phyloP scores from a whole-genome alignment of 805 yeast genomes.

The Starmerella bombi region DNA sequence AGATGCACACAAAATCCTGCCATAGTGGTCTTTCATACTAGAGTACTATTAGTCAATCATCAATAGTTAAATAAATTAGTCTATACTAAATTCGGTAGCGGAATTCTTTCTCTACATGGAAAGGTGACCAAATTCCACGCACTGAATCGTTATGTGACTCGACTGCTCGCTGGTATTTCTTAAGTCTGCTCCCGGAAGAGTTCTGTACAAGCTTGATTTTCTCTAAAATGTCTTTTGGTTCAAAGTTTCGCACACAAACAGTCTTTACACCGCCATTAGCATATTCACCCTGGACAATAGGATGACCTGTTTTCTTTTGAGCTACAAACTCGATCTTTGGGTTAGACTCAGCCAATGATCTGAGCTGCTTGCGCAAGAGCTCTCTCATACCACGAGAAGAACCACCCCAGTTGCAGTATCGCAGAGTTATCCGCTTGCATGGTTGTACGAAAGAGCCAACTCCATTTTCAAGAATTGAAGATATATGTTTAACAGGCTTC shows the following conservation, averaged over 20 bases:
- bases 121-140: constrained; percentile 96
- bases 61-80: constrained; percentile 3
- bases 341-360: constrained; percentile 43
- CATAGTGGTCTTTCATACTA: no score
- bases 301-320: constrained; percentile 66
- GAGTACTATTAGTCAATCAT: background rate
- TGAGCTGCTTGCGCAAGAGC: constrained; percentile 42
- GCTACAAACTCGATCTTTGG: constrained; percentile 64
- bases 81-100: constrained; percentile 34
- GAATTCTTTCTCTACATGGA: constrained; percentile 50
- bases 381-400: constrained; percentile 72
- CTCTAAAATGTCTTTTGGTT: constrained; percentile 44
- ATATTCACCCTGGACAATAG: constrained; percentile 52
- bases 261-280: constrained; percentile 36
- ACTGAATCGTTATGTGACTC: constrained; percentile 68
- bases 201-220: constrained; percentile 53
- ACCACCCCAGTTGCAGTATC: constrained; percentile 93
- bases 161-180: constrained; percentile 63
- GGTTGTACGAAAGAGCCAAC: constrained; percentile 29
- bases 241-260: constrained; percentile 67
- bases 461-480: constrained; percentile 24
- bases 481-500: constrained; percentile 15
- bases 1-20: no score
- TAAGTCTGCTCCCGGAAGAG: constrained; percentile 50
- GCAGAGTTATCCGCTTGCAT: constrained; percentile 60